These are phyloP conservation scores for Pulveroboletus frians DNA, from an alignment of 768 basidiomycete species.

Conservation along the genomic window DNA sequence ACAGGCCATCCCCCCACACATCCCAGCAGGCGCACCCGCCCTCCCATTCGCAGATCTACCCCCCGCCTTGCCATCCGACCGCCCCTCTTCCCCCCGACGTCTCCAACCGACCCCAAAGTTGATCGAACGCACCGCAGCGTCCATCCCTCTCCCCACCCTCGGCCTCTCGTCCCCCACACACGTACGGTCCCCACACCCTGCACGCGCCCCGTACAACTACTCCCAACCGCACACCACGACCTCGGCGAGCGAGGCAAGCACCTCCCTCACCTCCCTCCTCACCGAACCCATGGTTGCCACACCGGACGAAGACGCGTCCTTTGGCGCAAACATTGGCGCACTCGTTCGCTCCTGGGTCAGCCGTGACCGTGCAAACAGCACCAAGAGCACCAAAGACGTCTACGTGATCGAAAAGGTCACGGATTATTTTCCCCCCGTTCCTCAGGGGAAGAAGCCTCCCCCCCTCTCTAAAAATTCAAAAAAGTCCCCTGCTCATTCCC, in stretches of 20 bases:
- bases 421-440: constrained; percentile 25
- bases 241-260: constrained; percentile 37
- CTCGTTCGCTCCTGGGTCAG: constrained; percentile 30
- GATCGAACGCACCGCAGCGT: constrained; percentile 30
- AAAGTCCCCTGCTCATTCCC: constrained; percentile 9
- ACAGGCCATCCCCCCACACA: constrained; percentile 27
- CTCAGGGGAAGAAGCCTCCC: constrained; percentile 15
- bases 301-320: constrained; percentile 37
- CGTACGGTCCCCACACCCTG: constrained; percentile 24
- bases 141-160: constrained; percentile 41
- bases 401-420: constrained; percentile 28
- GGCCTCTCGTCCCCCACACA: constrained; percentile 42
- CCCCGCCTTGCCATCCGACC: constrained; percentile 4
- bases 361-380: constrained; percentile 22
- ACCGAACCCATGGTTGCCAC: constrained; percentile 37
- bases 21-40: constrained; percentile 28
- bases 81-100: constrained; percentile 21
- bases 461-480: constrained; percentile 19
- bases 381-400: constrained; percentile 25
- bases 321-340: constrained; percentile 44
- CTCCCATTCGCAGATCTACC: constrained; percentile 24
- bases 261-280: constrained; percentile 51
- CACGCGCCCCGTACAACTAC: constrained; percentile 33
- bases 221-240: constrained; percentile 29
- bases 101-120: constrained; percentile 31